phyloP scores from a whole-genome alignment of 2,329 filamentous ascomycete genomes.

The Claviceps sp. region DNA sequence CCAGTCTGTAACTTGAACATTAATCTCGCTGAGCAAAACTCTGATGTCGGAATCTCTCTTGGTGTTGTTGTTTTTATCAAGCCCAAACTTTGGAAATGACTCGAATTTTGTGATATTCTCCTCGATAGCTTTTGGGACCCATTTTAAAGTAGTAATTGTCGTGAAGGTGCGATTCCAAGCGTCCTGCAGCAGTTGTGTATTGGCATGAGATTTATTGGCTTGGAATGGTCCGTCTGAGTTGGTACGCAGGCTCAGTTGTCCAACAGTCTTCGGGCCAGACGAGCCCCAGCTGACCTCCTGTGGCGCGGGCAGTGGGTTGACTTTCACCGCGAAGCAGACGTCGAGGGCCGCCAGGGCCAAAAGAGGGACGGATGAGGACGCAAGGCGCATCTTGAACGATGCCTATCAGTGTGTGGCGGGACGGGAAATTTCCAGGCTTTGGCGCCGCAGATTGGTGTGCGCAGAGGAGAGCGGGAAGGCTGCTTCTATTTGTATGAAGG shows the following conservation, averaged over 20 bases:
- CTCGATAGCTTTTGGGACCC: constrained; percentile 39
- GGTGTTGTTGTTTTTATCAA: constrained; percentile 14
- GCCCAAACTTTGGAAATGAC: constrained; percentile 32
- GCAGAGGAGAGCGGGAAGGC: no score
- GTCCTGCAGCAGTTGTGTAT: constrained; percentile 20
- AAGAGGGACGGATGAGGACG: background rate
- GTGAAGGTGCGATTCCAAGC: constrained; percentile 37
- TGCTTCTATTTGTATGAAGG: no score
- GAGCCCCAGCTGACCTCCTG: constrained; percentile 14
- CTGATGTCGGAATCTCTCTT: constrained; percentile 13
- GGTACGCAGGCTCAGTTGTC: constrained; percentile 7
- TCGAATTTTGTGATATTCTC: constrained; percentile 35
- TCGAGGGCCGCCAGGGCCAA: constrained; percentile 4
- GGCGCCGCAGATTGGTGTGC: no score
- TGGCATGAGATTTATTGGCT: constrained; percentile 2
- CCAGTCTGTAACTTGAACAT: constrained; percentile 30
- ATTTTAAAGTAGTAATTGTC: constrained; percentile 34
- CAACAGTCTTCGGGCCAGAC: constrained; percentile 11
- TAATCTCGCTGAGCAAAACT: constrained; percentile 25
- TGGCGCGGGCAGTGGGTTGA: constrained; percentile 15
- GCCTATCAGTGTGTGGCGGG: background rate
- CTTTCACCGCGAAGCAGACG: constrained; percentile 10
- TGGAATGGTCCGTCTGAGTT: constrained; percentile 7
- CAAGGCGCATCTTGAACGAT: background rate
- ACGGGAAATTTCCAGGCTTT: no score